Percentiles rank a stretch among this genome's conserved stretches.
Evolutionary conservation across 2,329 filamentous ascomycete species (phyloP).

Genomic region (Colletotrichum eremochloae): DNA sequence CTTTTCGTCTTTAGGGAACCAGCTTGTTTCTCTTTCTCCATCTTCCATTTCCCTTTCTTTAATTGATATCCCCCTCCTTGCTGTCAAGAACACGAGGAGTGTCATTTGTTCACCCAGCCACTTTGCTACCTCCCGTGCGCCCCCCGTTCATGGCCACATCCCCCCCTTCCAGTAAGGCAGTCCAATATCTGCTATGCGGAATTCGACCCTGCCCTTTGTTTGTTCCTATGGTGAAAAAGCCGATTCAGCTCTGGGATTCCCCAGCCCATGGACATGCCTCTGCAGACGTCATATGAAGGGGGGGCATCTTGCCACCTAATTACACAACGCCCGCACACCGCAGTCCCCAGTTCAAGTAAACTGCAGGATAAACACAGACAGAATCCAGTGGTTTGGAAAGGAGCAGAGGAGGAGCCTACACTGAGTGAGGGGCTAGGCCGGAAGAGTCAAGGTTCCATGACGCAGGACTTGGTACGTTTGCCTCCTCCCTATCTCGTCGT

Average conservation of each 20-base stretch:
- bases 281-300: background rate
- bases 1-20: slow-evolving; percentile 4
- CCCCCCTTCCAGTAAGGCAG: background rate
- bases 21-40: background rate
- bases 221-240: background rate
- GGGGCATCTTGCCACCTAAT: background rate
- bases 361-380: background rate
- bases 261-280: background rate
- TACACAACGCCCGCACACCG: background rate
- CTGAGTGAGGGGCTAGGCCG: background rate
- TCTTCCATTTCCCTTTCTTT: background rate
- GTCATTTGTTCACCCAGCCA: background rate
- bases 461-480: background rate
- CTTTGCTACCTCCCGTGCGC: background rate
- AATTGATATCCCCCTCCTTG: slow-evolving; percentile 35
- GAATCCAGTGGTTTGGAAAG: too few relatives aligned
- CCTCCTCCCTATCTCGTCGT: background rate
- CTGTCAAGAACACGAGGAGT: slow-evolving; percentile 12
- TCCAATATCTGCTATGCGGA: background rate
- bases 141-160: background rate
- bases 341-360: background rate
- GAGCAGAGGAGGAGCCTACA: background rate
- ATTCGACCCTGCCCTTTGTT: background rate
- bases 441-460: background rate
- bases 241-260: too few relatives aligned